These are phyloP conservation scores for Chlorella vulgaris DNA, from an alignment of 139 green algal genomes.

Conservation along the genomic window DNA sequence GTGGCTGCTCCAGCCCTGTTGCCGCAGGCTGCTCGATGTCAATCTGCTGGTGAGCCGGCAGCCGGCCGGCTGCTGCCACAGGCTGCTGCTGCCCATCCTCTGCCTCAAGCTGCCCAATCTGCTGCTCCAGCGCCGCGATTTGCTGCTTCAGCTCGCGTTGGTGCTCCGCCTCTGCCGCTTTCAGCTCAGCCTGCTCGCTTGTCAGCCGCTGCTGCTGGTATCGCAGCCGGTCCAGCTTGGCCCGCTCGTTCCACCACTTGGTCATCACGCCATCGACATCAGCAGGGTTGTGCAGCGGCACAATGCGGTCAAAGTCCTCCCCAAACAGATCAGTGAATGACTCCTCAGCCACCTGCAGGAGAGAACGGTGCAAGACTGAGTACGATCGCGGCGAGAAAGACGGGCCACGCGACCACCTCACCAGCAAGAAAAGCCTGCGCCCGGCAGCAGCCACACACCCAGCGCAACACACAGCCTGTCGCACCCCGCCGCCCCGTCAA, in stretches of 20 bases:
- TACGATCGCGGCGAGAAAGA: too few species aligned
- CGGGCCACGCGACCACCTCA: background rate
- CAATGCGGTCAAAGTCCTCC: constrained; percentile 63
- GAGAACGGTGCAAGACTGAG: too few species aligned
- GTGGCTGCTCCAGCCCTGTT: too few species aligned
- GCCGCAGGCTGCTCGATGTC: background rate
- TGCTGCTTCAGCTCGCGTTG: background rate
- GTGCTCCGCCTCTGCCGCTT: background rate
- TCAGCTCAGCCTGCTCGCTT: background rate
- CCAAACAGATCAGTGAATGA: constrained; percentile 49
- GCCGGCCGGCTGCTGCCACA: background rate
- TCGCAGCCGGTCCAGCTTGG: constrained; percentile 42
- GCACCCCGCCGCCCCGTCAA: background rate
- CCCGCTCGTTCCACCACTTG: constrained; percentile 45
- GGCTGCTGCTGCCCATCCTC: background rate
- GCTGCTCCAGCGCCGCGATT: background rate
- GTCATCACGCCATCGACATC: constrained; percentile 54
- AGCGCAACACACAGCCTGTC: background rate
- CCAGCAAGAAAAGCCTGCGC: background rate
- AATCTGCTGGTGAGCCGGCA: background rate
- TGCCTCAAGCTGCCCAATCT: background rate
- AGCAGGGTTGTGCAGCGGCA: constrained; percentile 44
- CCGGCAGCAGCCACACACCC: background rate
- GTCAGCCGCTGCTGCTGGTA: constrained; percentile 45
- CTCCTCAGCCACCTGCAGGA: constrained; percentile 11